Conservation (phyloP, 2,329 filamentous ascomycete species). For the Fusarium anguioides region DNA sequence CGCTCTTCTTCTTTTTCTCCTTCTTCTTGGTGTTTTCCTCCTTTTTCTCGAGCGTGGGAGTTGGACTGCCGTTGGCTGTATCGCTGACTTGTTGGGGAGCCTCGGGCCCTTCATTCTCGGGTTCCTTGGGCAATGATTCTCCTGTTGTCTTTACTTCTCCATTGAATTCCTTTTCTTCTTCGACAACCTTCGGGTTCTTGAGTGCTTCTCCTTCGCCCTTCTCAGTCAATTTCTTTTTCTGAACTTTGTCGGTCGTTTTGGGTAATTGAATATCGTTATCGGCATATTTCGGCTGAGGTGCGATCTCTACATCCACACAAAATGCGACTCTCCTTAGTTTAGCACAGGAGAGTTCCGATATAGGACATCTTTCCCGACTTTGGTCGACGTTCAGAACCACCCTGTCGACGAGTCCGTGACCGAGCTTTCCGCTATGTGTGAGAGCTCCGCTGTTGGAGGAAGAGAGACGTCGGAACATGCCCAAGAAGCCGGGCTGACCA, state of each 20-base stretch:
- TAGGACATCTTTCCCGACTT: slow-evolving; percentile 79
- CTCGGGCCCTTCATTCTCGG: slow-evolving; percentile 51
- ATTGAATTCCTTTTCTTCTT: slow-evolving; percentile 59
- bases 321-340: slow-evolving; percentile 92
- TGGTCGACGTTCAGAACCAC: slow-evolving; percentile 86
- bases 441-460: slow-evolving; percentile 64
- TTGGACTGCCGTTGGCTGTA: slow-evolving; percentile 41
- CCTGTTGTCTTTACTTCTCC: slow-evolving; percentile 55
- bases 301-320: slow-evolving; percentile 97
- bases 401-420: slow-evolving; percentile 80
- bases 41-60: slow-evolving; percentile 43
- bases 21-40: slow-evolving; percentile 75
- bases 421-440: slow-evolving; percentile 44
- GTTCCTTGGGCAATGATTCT: slow-evolving; percentile 54
- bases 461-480: slow-evolving; percentile 84
- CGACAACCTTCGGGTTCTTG: slow-evolving; percentile 71
- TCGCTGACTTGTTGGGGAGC: slow-evolving; percentile 40
- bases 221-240: slow-evolving; percentile 73
- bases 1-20: slow-evolving; percentile 95
- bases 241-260: slow-evolving; percentile 59
- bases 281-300: slow-evolving; percentile 81
- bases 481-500: slow-evolving; percentile 77
- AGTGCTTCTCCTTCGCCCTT: slow-evolving; percentile 79
- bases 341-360: slow-evolving; percentile 80
- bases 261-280: slow-evolving; percentile 63